Conservation (phyloP, 371 early-diverging fungal species). For the Circinella minor region DNA sequence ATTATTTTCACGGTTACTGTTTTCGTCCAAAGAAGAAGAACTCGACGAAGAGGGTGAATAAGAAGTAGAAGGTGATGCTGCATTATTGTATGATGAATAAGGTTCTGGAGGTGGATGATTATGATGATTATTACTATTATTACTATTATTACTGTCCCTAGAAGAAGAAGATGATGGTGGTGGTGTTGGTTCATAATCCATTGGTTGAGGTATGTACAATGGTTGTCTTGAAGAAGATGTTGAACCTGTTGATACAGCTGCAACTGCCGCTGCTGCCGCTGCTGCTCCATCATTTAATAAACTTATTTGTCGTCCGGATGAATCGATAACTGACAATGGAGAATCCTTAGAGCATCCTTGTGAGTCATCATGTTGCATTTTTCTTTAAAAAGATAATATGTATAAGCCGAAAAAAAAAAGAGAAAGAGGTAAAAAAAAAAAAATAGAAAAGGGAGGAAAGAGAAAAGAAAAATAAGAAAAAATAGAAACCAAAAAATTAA, state of each 20-base stretch:
- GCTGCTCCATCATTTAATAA: slow-evolving; percentile 23
- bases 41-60: slow-evolving; percentile 16
- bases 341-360: slow-evolving; percentile 18
- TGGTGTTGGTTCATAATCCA: slow-evolving; percentile 9
- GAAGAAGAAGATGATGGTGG: not conserved
- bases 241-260: not conserved
- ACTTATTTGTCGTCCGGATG: slow-evolving; percentile 35
- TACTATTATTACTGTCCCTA: not conserved
- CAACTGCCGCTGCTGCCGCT: not conserved
- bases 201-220: slow-evolving; percentile 5
- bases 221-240: slow-evolving; percentile 1
- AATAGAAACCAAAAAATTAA: too few relatives aligned
- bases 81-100: slow-evolving; percentile 9
- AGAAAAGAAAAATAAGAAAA: too few relatives aligned
- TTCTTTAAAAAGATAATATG: not conserved
- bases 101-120: not conserved
- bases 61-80: slow-evolving; percentile 2
- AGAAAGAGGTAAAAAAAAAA: slow-evolving; percentile 12
- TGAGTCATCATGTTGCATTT: slow-evolving; percentile 18
- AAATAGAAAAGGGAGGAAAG: slow-evolving; percentile 6
- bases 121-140: too few relatives aligned
- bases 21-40: slow-evolving; percentile 17
- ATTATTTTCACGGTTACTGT: not conserved
- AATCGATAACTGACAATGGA: slow-evolving; percentile 28
- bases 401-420: not conserved